These are phyloP conservation scores for Crinitomyces ghanaensis DNA, from an alignment of 805 yeast species.

Conservation along the genomic window DNA sequence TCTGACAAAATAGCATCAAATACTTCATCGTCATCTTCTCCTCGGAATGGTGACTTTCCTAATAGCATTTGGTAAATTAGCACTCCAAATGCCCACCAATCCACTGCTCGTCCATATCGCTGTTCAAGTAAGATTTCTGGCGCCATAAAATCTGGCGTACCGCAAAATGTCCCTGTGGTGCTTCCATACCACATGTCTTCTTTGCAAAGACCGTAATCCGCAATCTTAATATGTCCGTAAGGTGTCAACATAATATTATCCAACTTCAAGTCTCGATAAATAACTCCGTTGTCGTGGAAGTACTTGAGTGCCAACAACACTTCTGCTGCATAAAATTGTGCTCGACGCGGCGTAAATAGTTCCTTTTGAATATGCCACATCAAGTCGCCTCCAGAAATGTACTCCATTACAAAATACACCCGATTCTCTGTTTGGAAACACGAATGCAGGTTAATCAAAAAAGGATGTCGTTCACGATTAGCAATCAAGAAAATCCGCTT, in stretches of 20 bases:
- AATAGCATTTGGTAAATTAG: constrained; percentile 90
- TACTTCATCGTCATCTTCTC: constrained; percentile 94
- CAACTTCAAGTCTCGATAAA: constrained; percentile 90
- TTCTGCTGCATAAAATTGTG: constrained; percentile 96
- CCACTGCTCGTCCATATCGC: constrained; percentile 86
- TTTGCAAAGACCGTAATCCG: constrained; percentile 95
- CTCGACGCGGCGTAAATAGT: constrained; percentile 77
- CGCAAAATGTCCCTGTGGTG: constrained; percentile 92
- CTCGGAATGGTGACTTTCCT: constrained; percentile 94
- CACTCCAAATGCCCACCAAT: constrained; percentile 99
- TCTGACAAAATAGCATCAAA: constrained; percentile 93
- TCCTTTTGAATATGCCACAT: constrained; percentile 99
- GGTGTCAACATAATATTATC: constrained; percentile 86
- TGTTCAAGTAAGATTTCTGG: constrained; percentile 94
- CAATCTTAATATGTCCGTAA: constrained; percentile 91
- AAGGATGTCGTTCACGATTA: constrained; percentile 84
- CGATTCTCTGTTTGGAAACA: constrained; percentile 98
- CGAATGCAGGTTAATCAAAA: constrained; percentile 78
- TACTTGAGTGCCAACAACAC: constrained; percentile 83
- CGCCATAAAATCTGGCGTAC: constrained; percentile 99
- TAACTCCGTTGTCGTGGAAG: constrained; percentile 91
- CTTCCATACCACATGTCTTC: constrained; percentile 79
- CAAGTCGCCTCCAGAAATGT: constrained; percentile 93
- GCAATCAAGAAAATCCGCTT: constrained; percentile 80
- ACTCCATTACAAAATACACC: constrained; percentile 97